Evolutionary conservation across 192 early-diverging fungal genomes (phyloP).

Genomic region (Allomyces arbusculus): DNA sequence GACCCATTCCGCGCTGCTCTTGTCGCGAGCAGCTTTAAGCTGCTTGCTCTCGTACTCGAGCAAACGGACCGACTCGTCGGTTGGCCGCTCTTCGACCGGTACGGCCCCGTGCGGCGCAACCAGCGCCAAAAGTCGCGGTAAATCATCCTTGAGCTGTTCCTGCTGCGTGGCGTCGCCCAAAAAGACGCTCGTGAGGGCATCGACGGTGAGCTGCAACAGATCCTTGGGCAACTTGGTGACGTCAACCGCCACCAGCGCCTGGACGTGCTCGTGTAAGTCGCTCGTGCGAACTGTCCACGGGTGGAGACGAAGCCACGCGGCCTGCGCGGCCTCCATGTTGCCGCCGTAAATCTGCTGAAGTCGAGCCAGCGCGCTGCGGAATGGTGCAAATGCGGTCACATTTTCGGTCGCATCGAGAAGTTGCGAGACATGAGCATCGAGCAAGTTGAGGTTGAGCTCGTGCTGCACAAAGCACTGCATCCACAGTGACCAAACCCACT

Average conservation of each 20-base stretch:
- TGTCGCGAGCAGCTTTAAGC: too few species aligned
- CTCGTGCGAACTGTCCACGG: background rate
- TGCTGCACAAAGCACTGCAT: background rate
- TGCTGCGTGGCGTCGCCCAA: background rate
- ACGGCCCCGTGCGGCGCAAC: background rate
- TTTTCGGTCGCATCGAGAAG: background rate
- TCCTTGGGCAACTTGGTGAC: background rate
- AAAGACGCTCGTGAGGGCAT: background rate
- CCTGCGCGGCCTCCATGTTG: background rate
- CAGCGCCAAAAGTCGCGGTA: background rate
- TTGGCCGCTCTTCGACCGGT: too few species aligned
- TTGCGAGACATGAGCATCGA: background rate
- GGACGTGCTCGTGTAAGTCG: background rate
- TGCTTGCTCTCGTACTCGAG: too few species aligned
- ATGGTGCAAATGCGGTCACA: background rate
- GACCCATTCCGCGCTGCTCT: too few species aligned
- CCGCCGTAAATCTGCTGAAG: background rate
- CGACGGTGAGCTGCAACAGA: background rate
- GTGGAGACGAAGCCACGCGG: background rate
- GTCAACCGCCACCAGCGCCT: background rate
- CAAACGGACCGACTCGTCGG: too few species aligned
- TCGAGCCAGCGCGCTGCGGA: background rate
- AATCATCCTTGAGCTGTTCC: background rate
- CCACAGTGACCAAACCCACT: background rate
- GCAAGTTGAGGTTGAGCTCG: background rate